Percentiles rank a stretch among this genome's conserved stretches.
phyloP scores from a whole-genome alignment of 2,329 filamentous ascomycete species.

The Calonectria henricotiae region DNA sequence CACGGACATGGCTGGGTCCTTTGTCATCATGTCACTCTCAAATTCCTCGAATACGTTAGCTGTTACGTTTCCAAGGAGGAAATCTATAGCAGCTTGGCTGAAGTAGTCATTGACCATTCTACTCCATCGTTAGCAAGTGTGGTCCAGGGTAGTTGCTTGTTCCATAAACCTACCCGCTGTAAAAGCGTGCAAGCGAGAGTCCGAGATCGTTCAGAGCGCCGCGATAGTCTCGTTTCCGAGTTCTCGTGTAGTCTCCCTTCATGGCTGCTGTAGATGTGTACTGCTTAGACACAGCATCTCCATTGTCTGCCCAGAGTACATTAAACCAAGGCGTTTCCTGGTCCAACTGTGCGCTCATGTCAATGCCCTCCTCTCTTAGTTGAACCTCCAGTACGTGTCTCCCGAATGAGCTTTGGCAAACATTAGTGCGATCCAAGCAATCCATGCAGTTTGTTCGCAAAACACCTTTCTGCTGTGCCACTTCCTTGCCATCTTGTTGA shows the following conservation, averaged over 20 bases:
- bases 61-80: conserved; percentile 90
- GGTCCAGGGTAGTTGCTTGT: not conserved
- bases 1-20: conserved; percentile 92
- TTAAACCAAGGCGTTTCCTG: conserved; percentile 95
- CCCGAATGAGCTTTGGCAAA: conserved; percentile 93
- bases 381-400: conserved; percentile 87
- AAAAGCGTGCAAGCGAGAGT: conserved; percentile 85
- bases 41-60: conserved; percentile 94
- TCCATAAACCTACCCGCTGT: conserved; percentile 71
- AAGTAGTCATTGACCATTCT: conserved; percentile 99
- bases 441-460: conserved; percentile 99
- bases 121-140: conserved; percentile 50
- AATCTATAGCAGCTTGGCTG: conserved; percentile 95
- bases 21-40: conserved; percentile 92
- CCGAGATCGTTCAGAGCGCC: conserved; percentile 94
- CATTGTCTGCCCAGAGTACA: conserved; percentile 96
- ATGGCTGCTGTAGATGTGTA: conserved; percentile 96
- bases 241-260: conserved; percentile 97
- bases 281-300: conserved; percentile 94
- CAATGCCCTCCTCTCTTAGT: conserved; percentile 82
- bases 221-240: conserved; percentile 89
- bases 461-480: conserved; percentile 78
- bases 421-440: conserved; percentile 95
- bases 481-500: conserved; percentile 62
- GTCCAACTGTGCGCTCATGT: conserved; percentile 82